Conservation (phyloP, 164 flowering plant species). For the Amborella trichopoda region DNA sequence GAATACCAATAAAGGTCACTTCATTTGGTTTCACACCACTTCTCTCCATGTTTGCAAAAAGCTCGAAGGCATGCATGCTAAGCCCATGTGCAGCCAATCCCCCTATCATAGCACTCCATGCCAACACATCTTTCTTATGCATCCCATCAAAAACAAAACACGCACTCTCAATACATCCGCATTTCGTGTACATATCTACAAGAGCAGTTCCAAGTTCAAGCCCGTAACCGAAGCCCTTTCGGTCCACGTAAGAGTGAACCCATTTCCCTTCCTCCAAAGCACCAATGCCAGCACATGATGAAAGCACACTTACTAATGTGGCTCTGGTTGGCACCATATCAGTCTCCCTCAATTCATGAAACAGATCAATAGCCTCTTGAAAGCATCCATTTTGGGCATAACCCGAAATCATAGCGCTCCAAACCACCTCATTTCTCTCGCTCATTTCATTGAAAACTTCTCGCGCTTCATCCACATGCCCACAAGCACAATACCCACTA, state of each 20-base stretch:
- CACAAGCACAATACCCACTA: constrained; percentile 6
- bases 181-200: constrained; percentile 7
- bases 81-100: constrained; percentile 10
- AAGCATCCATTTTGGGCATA: constrained; percentile 5
- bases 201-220: constrained; percentile 9
- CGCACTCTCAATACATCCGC: constrained; percentile 8
- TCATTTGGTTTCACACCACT: constrained; percentile 6
- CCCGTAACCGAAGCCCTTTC: constrained; percentile 1
- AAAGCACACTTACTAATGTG: constrained; percentile 6
- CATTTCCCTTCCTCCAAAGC: constrained; percentile 10
- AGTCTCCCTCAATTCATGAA: constrained; percentile 1
- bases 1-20: constrained; percentile 8
- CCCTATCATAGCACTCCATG: constrained; percentile 14
- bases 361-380: constrained; percentile 2
- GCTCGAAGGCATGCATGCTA: constrained; percentile 1
- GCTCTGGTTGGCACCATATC: constrained; percentile 1
- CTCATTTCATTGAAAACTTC: constrained; percentile 9
- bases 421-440: constrained; percentile 8
- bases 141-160: neutral
- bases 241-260: constrained; percentile 7
- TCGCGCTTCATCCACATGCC: constrained; percentile 7
- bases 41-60: constrained; percentile 8
- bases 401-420: constrained; percentile 13
- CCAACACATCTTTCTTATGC: constrained; percentile 7
- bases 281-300: constrained; percentile 10